Base-by-base conservation (phyloP, 306 rosid species). In the Medicago ruthenica region DNA sequence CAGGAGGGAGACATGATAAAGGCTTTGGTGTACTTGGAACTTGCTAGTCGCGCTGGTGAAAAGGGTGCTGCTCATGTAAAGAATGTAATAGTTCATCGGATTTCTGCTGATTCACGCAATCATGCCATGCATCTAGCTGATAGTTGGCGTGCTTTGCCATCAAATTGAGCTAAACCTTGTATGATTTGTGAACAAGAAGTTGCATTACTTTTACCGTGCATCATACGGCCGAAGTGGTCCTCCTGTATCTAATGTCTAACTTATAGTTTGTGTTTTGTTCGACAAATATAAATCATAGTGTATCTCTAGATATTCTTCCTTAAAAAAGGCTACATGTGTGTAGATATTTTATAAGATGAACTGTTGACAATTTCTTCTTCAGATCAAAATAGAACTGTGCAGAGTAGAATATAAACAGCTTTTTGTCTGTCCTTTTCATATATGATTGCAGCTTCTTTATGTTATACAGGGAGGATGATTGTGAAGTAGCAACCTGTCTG, bases 11-110 rank as follows among this genome's bases (percentile, higher is more conserved):
- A 94, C 50, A 83, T 79, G 97, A 79, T 91, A 84, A 86, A 84
- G 83, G 98, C 98, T 64, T 81, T 91, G 51, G 94, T 94, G 22
- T 94, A 91, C 88, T 83, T 94, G 85, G 97, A 94, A 78, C 96
- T 94, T 47, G 98, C 96, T 14, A 82, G 80, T 47, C 97, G 89
- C 16, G 87, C 88, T 42, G 96, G 96, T 15, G 97, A 89, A 83
- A 85, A 84, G 40, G 94, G 91, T 20, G 97, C 96, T 7, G 75
- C 71, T 75, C 90, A 76, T 77, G 85, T 91, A 75, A 94, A 88
- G 90, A 77, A 82, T 70, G 96, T 75, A 53, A 84, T 88, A 70
- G 83, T 87, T 67, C 89, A 83, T 77, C 90, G 82, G 72, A 80
- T 91, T 76, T 86, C 97, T 22, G 72, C 76, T 44, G 82, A 81